Base-by-base conservation (phyloP, 192 early-diverging fungal species). In the Diversispora eburnea region DNA sequence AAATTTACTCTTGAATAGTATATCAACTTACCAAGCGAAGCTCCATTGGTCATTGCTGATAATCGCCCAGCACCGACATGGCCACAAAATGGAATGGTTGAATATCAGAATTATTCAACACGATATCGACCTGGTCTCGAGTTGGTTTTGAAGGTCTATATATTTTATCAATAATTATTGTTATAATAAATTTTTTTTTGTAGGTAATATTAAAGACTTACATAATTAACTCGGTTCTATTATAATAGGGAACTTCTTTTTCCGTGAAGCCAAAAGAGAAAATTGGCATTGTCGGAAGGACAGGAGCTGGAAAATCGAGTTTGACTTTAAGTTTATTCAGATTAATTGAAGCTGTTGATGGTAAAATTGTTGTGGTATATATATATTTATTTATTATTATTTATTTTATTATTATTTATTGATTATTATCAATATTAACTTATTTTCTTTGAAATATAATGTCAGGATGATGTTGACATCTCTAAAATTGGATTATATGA, bases 111-210 rank as follows among this genome's bases (percentile, higher is more conserved):
- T 64, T 95, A 93, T 75, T 87, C 89, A 9, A 89, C 92, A 0
- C 87, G 94, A 39, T 96, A 98, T 78, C 87, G 94, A 12, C 77
- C 86, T 7, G 93, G 84, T 0, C 80, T 98, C 54, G 91, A 93
- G 72, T 77, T 93, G 25, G 93, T 93, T 5, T 84, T 98, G 20
- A 87, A 86, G 57, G 84, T 74, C 79, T 76, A 72, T 72, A 56
- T 43, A 22, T 17, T 71, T 17, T 41, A 52, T 45, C 60, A 77
- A 17, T 65, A 75, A 33, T 47, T 45, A 8, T 69, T 17, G 25
- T 33, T 33, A 33, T 33, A 33, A 33, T 52, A 70, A 51, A 25
- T 33, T 51, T 48, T 33, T 57, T 15, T 3, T 42, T 12, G 8
- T 5, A 17, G 4, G 12, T 54, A 4, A 52, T 52, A 12, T 17